phyloP scores from a whole-genome alignment of 2,329 filamentous ascomycete species.

The Botryotinia convoluta region DNA sequence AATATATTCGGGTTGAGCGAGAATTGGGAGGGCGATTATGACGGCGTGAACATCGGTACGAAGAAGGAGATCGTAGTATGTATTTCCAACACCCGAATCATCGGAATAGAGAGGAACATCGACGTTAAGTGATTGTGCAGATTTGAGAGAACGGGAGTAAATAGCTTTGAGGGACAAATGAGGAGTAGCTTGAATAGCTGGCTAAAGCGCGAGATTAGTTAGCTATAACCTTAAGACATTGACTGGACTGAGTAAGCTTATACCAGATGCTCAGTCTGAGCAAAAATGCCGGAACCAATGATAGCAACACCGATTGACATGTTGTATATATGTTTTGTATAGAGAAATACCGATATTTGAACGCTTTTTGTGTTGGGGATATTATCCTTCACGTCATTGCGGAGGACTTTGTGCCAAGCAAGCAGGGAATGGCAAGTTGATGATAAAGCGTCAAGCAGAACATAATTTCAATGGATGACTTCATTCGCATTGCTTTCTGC shows the following conservation, averaged over 20 bases:
- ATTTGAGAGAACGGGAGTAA: constrained; percentile 38
- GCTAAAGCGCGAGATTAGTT: constrained; percentile 38
- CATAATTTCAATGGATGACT: background rate
- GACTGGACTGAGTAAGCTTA: constrained; percentile 23
- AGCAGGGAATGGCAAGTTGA: background rate
- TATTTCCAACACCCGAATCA: constrained; percentile 36
- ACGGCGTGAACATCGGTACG: constrained; percentile 38
- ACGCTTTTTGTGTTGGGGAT: background rate
- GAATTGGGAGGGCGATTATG: constrained; percentile 49
- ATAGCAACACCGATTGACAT: constrained; percentile 55
- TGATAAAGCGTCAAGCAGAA: background rate
- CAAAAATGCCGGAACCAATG: constrained; percentile 62
- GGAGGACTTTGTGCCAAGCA: background rate
- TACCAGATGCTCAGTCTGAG: constrained; percentile 56
- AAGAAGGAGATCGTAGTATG: constrained; percentile 45
- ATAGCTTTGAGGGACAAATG: constrained; percentile 52
- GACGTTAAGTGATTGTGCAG: constrained; percentile 44
- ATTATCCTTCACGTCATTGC: background rate
- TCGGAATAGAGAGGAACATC: constrained; percentile 37
- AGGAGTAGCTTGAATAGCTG: constrained; percentile 55
- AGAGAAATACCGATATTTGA: background rate
- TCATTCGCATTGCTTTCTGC: background rate
- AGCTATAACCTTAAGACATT: background rate
- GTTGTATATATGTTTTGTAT: constrained; percentile 18
- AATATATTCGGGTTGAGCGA: constrained; percentile 48